phyloP scores from a whole-genome alignment of 2,329 filamentous ascomycete species.

The Colletotrichum chlorophyti region DNA sequence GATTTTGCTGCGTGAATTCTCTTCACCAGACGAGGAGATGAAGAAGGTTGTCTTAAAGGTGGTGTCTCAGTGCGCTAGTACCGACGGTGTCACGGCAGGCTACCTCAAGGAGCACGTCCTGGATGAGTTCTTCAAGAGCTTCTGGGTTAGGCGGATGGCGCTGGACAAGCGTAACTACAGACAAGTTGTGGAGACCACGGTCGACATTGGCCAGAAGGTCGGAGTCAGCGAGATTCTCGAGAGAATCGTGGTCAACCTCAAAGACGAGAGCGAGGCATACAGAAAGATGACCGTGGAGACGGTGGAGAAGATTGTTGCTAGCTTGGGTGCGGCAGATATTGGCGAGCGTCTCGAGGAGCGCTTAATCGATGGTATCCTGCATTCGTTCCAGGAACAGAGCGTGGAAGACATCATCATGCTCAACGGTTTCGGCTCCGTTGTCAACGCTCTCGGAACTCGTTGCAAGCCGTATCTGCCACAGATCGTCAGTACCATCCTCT shows the following conservation, averaged over 20 bases:
- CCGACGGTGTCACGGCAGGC: constrained; percentile 90
- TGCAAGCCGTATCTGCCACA: constrained; percentile 97
- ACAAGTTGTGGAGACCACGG: constrained; percentile 97
- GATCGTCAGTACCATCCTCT: constrained; percentile 95
- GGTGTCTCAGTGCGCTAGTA: constrained; percentile 92
- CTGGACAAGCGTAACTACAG: constrained; percentile 97
- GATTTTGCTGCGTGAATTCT: constrained; percentile 93
- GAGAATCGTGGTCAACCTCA: constrained; percentile 91
- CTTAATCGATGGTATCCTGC: constrained; percentile 92
- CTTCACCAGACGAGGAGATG: constrained; percentile 98
- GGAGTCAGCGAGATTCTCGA: constrained; percentile 95
- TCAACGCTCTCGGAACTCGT: constrained; percentile 90
- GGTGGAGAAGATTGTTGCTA: constrained; percentile 93
- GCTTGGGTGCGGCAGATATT: constrained; percentile 91
- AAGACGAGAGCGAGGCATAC: constrained; percentile 97
- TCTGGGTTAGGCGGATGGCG: constrained; percentile 97
- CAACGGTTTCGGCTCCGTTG: constrained; percentile 96
- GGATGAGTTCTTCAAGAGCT: constrained; percentile 97
- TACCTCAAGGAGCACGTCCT: constrained; percentile 96
- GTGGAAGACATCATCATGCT: constrained; percentile 96
- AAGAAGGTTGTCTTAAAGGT: constrained; percentile 99
- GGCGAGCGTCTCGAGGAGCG: constrained; percentile 91
- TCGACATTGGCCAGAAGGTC: constrained; percentile 97
- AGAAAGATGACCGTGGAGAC: constrained; percentile 99
- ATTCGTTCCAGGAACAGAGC: constrained; percentile 97